Evolutionary conservation across 805 yeast species (phyloP), one percentile per base, ranked within the genome.

Genomic region (Kuraishia floccosa): DNA sequence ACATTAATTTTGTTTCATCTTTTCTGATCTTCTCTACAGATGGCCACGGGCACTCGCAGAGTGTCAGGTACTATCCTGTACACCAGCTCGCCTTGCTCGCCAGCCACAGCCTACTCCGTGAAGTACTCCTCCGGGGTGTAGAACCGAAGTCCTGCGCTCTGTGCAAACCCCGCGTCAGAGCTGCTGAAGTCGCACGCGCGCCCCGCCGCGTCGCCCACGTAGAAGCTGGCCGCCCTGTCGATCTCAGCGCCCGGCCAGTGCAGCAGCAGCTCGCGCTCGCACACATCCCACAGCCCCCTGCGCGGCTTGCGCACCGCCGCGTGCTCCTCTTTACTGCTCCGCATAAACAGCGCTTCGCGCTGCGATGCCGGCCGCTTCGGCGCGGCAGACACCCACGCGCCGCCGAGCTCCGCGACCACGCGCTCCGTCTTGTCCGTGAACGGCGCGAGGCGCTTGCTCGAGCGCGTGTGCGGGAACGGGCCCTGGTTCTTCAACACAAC

Each of bases 151-250:
- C 70, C 71, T 2, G 68, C 45, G 13, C 58, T 63, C 26, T 59
- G 39, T 0, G 97, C 96, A 61, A 87, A 87, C 33, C 37, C 47
- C 39, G 49, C 52, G 50, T 89, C 98, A 30, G 81, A 70, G 42
- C 82, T 86, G 61, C 91, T 82, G 47, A 78, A 81, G 51, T 89
- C 97, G 0, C 46, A 50, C 2, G 48, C 44, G 32, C 97, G 61
- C 1, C 97, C 98, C 5, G 96, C 97, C 0, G 97, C 97, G 57
- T 89, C 98, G 5, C 98, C 98, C n/a, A 86, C 87, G 50, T 56
- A 91, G 32, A 76, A 60, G 30, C 83, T 69, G 7, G 52, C 39
- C 0, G 47, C 54, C 30, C 47, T 30, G 41, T 73, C 75, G 2
- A 75, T 41, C 6, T 35, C 34, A 3, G 44, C 43, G 0, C 39